Conservation (phyloP, 106 monocot species). For the Platanthera guangdongensis region DNA sequence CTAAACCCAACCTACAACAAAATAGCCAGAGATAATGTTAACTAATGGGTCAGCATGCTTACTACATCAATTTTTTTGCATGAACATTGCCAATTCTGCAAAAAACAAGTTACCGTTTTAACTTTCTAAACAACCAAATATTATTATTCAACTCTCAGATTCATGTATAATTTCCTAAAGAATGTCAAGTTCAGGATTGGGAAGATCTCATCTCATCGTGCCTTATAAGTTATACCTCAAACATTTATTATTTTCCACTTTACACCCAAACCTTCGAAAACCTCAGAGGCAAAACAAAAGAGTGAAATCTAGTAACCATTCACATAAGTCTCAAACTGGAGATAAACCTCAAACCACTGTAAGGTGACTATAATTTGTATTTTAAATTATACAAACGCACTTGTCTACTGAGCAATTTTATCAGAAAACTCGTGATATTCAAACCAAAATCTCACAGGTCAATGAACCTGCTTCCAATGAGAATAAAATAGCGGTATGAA, state of each 20-base stretch:
- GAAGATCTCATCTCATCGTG: not conserved
- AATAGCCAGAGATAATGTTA: not conserved
- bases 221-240: not conserved
- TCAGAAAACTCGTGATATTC: not conserved
- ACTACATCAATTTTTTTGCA: not conserved
- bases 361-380: not conserved
- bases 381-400: not conserved
- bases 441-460: not conserved
- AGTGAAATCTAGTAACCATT: not conserved
- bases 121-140: not conserved
- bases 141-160: constrained; percentile 2
- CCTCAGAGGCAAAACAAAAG: not conserved
- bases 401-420: not conserved
- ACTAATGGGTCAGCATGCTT: not conserved
- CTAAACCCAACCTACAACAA: not conserved
- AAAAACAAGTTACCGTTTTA: not conserved
- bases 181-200: not conserved
- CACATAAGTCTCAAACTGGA: not conserved
- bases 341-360: not conserved
- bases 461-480: not conserved
- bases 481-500: not conserved
- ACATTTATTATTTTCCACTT: not conserved
- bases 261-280: not conserved
- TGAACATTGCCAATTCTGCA: not conserved
- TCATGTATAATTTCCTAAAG: not conserved